Evolutionary conservation across 1,284 basidiomycete species (phyloP).

Genomic region (Rhodotorula sp.): DNA sequence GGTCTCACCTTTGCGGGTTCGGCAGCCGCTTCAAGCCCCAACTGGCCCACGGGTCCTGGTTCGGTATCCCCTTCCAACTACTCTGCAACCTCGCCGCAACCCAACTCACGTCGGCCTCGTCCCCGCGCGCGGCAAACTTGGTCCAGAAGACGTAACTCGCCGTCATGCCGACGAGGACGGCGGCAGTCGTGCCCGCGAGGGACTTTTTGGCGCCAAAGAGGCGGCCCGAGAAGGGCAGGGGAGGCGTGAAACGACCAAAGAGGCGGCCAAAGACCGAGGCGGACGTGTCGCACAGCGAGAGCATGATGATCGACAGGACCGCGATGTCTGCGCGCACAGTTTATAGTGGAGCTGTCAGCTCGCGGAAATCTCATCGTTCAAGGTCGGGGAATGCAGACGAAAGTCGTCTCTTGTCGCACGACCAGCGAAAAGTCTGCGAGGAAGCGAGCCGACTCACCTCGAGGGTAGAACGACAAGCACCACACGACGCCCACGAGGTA

Average conservation of each 20-base stretch:
- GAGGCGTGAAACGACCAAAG: constrained; percentile 72
- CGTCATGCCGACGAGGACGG: constrained; percentile 68
- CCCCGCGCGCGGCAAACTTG: constrained; percentile 57
- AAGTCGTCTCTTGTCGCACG: background rate
- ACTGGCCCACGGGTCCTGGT: constrained; percentile 10
- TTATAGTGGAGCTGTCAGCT: too few relatives aligned
- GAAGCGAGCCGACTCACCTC: constrained; percentile 46
- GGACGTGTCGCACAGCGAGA: constrained; percentile 95
- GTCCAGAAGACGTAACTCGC: constrained; percentile 78
- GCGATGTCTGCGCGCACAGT: constrained; percentile 63
- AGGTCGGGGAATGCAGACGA: background rate
- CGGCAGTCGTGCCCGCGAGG: constrained; percentile 84
- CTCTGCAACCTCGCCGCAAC: constrained; percentile 56
- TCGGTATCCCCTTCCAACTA: constrained; percentile 34
- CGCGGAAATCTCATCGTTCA: background rate
- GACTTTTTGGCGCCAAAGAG: constrained; percentile 80
- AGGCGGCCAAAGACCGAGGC: constrained; percentile 89
- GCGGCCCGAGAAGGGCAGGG: constrained; percentile 60
- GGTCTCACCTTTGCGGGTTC: constrained; percentile 50
- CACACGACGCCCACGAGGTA: constrained; percentile 88
- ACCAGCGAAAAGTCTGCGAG: background rate
- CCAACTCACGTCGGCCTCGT: constrained; percentile 57
- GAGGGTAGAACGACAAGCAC: constrained; percentile 73
- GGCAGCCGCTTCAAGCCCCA: constrained; percentile 37
- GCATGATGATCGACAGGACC: constrained; percentile 78